These are phyloP conservation scores for Carex sylvatica DNA, from an alignment of 202 grass and related monocot species.

Conservation along the genomic window DNA sequence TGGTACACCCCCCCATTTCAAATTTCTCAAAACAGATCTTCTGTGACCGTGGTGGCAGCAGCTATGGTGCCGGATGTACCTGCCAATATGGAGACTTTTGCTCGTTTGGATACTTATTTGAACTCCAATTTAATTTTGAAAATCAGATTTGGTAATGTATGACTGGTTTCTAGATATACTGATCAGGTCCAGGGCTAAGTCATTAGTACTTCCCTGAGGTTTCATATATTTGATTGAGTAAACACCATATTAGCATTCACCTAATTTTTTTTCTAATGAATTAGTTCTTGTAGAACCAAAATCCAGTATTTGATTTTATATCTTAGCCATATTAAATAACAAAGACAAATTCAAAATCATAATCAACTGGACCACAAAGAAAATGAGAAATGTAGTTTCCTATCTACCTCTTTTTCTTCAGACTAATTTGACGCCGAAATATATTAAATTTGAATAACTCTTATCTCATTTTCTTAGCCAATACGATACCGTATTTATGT, in stretches of 20 bases:
- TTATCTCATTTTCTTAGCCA: neutral
- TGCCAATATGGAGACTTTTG: neutral
- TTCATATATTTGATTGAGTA: neutral
- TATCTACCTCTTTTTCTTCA: neutral
- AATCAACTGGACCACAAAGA: slow-evolving; percentile 22
- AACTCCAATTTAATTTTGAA: neutral
- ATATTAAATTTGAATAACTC: neutral
- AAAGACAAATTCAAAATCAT: slow-evolving; percentile 16
- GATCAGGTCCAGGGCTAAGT: neutral
- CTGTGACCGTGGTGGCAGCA: neutral
- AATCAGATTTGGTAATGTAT: neutral
- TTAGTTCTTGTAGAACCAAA: neutral
- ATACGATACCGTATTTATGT: neutral
- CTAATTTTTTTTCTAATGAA: neutral
- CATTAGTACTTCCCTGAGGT: neutral
- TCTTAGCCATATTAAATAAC: neutral
- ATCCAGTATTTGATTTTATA: slow-evolving; percentile 9
- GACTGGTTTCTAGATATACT: neutral
- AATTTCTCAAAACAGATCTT: neutral
- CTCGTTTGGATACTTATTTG: neutral
- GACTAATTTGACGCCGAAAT: neutral
- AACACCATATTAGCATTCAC: neutral
- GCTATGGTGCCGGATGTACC: neutral
- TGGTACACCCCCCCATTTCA: slow-evolving; percentile 8
- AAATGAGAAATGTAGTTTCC: slow-evolving; percentile 17